Evolutionary conservation across 2,329 filamentous ascomycete species (phyloP).

Genomic region (Alternaria sp.): DNA sequence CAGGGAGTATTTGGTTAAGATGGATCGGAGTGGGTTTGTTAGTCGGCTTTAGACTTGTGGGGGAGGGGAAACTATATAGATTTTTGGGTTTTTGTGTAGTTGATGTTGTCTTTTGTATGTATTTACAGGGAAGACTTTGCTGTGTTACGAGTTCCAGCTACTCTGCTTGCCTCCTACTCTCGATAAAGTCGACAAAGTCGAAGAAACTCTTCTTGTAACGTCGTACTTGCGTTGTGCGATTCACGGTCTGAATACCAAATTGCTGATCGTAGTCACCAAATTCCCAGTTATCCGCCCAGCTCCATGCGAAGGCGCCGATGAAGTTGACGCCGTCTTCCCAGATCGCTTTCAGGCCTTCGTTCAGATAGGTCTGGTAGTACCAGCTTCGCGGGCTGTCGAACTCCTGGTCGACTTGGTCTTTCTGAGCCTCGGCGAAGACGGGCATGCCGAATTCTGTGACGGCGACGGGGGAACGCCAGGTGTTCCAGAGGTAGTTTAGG

Average conservation of each 20-base stretch:
- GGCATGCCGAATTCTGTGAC: constrained; percentile 68
- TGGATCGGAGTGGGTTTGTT: constrained; percentile 34
- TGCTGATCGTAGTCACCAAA: constrained; percentile 61
- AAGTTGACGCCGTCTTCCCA: constrained; percentile 65
- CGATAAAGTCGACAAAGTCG: constrained; percentile 64
- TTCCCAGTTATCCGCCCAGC: constrained; percentile 63
- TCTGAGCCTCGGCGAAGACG: constrained; percentile 59
- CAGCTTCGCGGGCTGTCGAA: constrained; percentile 63
- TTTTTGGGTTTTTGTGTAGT: neutral
- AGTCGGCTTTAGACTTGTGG: constrained; percentile 50
- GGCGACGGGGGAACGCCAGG: constrained; percentile 60
- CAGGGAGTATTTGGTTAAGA: constrained; percentile 36
- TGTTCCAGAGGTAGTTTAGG: constrained; percentile 67
- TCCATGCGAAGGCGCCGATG: constrained; percentile 64
- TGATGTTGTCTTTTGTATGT: neutral
- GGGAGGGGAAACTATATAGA: too few relatives aligned
- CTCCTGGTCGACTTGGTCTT: constrained; percentile 59
- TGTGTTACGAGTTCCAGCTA: neutral
- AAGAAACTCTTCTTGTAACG: constrained; percentile 67
- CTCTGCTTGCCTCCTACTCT: constrained; percentile 31
- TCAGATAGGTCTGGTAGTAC: constrained; percentile 65
- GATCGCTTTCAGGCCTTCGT: constrained; percentile 64
- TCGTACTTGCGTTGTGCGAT: constrained; percentile 61
- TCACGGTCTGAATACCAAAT: constrained; percentile 67
- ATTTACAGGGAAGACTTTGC: neutral